Conservation (phyloP, 371 early-diverging fungal species). For the Mortierella sp. region DNA sequence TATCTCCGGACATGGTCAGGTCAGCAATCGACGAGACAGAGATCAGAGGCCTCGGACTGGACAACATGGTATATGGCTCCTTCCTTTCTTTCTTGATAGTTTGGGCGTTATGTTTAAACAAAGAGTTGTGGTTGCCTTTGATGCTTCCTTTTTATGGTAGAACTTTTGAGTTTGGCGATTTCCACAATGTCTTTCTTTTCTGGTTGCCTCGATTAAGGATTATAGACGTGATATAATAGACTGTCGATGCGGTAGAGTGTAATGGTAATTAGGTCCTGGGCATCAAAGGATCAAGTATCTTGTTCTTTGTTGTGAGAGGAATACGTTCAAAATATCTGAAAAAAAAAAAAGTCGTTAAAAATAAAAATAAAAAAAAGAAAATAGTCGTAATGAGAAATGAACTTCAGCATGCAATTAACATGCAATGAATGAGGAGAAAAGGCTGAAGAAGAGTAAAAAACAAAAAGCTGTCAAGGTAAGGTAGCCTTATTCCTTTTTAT, state of each 20-base stretch:
- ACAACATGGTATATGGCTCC: conserved; percentile 29
- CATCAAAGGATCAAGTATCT: not conserved
- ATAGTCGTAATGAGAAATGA: not conserved
- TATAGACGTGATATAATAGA: not conserved
- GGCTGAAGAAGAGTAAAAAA: not conserved
- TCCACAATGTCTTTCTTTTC: too few relatives aligned
- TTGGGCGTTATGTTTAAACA: not conserved
- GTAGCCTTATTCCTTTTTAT: not conserved
- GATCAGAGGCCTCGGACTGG: conserved; percentile 49
- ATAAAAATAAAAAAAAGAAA: conserved; percentile 1
- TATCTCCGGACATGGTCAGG: conserved; percentile 41
- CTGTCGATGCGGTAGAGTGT: not conserved
- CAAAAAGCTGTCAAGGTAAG: not conserved
- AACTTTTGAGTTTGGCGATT: not conserved
- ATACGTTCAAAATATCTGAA: not conserved
- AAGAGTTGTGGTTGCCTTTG: not conserved
- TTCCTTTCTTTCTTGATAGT: conserved; percentile 5
- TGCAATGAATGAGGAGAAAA: not conserved
- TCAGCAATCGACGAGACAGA: conserved; percentile 55
- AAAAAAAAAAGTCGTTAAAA: not conserved
- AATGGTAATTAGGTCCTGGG: not conserved
- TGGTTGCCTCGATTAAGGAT: not conserved
- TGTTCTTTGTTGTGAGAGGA: not conserved
- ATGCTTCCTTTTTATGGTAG: not conserved
- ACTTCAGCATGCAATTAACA: not conserved